Evolutionary conservation across 148 eudicot genomes (phyloP).

Genomic region (Amaranthus palmeri): DNA sequence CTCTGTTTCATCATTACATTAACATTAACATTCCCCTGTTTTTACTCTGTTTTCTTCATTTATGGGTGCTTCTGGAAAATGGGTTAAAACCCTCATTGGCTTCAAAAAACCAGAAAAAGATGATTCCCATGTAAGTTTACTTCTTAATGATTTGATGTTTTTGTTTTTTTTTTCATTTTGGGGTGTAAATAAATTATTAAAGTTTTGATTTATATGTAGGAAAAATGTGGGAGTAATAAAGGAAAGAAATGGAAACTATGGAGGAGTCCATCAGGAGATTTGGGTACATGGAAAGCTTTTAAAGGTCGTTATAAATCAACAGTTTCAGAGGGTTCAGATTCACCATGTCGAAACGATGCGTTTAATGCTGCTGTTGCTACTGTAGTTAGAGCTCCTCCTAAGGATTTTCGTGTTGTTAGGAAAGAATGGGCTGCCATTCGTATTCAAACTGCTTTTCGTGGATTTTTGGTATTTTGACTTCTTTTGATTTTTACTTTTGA

Average conservation of each 20-base stretch:
- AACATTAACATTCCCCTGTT: constrained; percentile 7
- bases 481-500: neutral
- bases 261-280: constrained; percentile 80
- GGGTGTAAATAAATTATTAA: neutral
- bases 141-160: neutral
- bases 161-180: neutral
- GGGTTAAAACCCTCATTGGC: constrained; percentile 54
- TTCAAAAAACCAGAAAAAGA: constrained; percentile 42
- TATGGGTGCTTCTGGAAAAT: constrained; percentile 69
- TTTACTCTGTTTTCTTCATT: neutral
- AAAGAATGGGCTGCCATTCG: constrained; percentile 96
- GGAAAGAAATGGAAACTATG: constrained; percentile 86
- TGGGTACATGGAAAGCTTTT: constrained; percentile 64
- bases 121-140: constrained; percentile 30
- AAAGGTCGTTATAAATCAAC: constrained; percentile 43
- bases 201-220: constrained; percentile 30
- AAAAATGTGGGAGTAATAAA: constrained; percentile 48
- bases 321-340: constrained; percentile 68
- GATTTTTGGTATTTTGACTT: constrained; percentile 56
- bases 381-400: constrained; percentile 77
- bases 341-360: constrained; percentile 57
- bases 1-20: neutral
- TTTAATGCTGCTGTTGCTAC: constrained; percentile 73
- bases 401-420: constrained; percentile 71
- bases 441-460: constrained; percentile 89